Percentiles rank a stretch among this genome's conserved stretches.
Conservation (phyloP, 1,284 basidiomycete genomes). For the Agaricales sp. region DNA sequence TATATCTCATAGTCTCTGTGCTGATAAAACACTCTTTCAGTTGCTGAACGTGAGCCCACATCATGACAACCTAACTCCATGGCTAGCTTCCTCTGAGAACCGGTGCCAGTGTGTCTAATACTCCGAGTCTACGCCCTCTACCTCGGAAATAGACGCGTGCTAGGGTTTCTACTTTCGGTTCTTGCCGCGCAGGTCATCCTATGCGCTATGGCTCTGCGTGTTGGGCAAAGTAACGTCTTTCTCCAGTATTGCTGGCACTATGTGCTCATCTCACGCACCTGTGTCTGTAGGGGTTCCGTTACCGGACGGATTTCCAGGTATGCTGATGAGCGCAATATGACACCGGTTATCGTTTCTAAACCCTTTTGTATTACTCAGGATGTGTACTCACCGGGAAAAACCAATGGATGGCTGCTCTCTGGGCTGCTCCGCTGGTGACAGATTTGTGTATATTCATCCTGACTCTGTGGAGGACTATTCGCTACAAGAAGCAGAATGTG, state of each 20-base stretch:
- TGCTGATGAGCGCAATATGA: no score
- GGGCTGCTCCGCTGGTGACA: constrained; percentile 10
- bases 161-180: constrained; percentile 11
- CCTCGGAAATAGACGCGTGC: constrained; percentile 10
- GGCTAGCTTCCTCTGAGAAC: no score
- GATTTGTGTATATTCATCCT: constrained; percentile 10
- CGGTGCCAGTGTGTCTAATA: constrained; percentile 17
- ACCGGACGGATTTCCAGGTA: neutral
- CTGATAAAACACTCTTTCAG: neutral
- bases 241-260: no score
- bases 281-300: neutral
- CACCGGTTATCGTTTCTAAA: no score
- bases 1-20: constrained; percentile 7
- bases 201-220: constrained; percentile 5
- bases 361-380: neutral
- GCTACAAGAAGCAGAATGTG: constrained; percentile 2
- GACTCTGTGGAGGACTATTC: constrained; percentile 8
- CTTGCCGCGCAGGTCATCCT: constrained; percentile 9
- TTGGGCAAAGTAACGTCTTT: neutral
- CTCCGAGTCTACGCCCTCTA: constrained; percentile 17
- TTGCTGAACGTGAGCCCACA: no score
- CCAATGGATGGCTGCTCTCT: constrained; percentile 7
- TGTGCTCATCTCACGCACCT: no score
- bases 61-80: no score
- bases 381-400: neutral